A percentile compares a stretch with the other conserved stretches of the same genome.
These are phyloP conservation scores for Biscogniauxia sp. DNA, from an alignment of 2,329 filamentous ascomycete genomes.

Conservation along the genomic window DNA sequence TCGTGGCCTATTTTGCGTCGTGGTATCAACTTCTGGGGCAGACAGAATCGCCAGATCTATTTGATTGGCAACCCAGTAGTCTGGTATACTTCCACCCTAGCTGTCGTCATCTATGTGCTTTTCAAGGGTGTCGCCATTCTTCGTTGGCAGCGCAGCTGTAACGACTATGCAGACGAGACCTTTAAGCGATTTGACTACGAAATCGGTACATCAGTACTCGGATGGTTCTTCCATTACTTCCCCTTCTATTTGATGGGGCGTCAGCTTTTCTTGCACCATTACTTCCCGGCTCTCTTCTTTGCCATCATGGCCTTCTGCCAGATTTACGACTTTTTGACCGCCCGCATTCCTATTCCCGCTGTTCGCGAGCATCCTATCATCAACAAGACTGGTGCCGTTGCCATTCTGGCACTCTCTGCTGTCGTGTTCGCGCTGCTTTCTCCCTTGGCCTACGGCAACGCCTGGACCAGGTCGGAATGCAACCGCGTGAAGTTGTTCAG, in stretches of 20 bases:
- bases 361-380: conserved; percentile 68
- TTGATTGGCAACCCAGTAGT: conserved; percentile 92
- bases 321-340: conserved; percentile 79
- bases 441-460: conserved; percentile 87
- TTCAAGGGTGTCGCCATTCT: conserved; percentile 89
- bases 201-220: conserved; percentile 83
- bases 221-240: conserved; percentile 98
- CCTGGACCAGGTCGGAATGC: conserved; percentile 89
- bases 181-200: conserved; percentile 99
- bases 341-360: conserved; percentile 67
- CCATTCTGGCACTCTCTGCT: conserved; percentile 72
- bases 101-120: conserved; percentile 71
- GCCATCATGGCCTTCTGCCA: conserved; percentile 87
- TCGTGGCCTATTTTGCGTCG: conserved; percentile 91
- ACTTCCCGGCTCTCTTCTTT: conserved; percentile 96
- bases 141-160: conserved; percentile 90
- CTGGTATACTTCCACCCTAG: conserved; percentile 85
- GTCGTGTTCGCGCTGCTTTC: conserved; percentile 81
- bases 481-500: conserved; percentile 80
- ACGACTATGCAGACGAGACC: conserved; percentile 75
- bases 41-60: conserved; percentile 91
- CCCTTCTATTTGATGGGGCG: conserved; percentile 98
- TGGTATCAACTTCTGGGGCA: conserved; percentile 99
- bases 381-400: conserved; percentile 70
- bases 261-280: conserved; percentile 97